Percentiles rank a stretch among this genome's conserved stretches.
phyloP scores from a whole-genome alignment of 371 early-diverging fungal species.

The Circinella umbellata region DNA sequence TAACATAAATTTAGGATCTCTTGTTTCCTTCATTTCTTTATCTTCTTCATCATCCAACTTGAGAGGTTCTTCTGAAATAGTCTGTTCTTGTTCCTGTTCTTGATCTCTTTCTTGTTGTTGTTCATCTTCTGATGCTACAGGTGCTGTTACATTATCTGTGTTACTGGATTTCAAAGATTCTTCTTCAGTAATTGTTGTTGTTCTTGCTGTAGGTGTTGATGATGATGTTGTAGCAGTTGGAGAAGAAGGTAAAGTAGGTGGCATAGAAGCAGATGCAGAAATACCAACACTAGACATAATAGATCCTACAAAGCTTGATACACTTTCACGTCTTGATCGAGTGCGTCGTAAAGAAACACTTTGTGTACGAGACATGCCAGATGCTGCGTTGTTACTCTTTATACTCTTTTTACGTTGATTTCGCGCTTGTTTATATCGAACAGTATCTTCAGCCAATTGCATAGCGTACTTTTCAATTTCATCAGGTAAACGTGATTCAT shows the following conservation, averaged over 20 bases:
- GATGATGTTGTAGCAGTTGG: background rate
- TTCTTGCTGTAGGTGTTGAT: background rate
- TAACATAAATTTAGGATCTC: constrained; percentile 55
- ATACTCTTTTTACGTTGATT: constrained; percentile 1
- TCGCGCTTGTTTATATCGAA: constrained; percentile 53
- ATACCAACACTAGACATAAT: constrained; percentile 31
- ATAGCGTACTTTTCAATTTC: constrained; percentile 76
- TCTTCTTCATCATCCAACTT: constrained; percentile 34
- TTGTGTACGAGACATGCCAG: constrained; percentile 18
- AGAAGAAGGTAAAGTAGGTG: constrained; percentile 20
- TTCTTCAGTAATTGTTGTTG: constrained; percentile 1
- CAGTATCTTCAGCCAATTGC: constrained; percentile 65
- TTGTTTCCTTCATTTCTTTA: constrained; percentile 51
- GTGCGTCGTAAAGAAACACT: constrained; percentile 26
- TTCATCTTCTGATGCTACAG: background rate
- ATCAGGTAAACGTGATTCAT: constrained; percentile 68
- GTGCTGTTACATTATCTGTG: background rate
- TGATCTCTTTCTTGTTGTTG: background rate
- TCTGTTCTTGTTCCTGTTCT: constrained; percentile 3
- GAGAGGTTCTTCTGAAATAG: background rate
- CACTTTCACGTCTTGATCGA: constrained; percentile 35
- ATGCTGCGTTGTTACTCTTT: background rate
- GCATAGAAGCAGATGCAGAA: constrained; percentile 23
- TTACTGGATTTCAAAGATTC: background rate
- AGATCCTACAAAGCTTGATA: constrained; percentile 32